These are phyloP conservation scores for Mucor circinelloides DNA, from an alignment of 371 early-diverging fungal species.

Conservation along the genomic window DNA sequence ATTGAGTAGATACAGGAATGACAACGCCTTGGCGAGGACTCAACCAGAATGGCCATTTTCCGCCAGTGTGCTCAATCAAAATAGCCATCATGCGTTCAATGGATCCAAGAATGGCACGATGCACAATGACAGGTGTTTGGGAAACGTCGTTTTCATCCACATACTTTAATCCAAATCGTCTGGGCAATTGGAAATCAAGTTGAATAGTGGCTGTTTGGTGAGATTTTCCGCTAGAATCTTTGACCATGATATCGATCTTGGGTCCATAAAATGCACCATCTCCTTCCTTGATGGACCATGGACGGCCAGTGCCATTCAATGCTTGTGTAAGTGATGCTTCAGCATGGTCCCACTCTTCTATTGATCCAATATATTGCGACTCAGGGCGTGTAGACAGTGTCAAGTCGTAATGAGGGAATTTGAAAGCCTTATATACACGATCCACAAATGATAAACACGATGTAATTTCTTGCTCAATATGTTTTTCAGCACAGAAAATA, in stretches of 20 bases:
- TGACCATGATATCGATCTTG: slow-evolving; percentile 99
- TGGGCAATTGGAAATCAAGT: slow-evolving; percentile 95
- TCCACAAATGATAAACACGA: slow-evolving; percentile 87
- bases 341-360: slow-evolving; percentile 93
- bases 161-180: slow-evolving; percentile 87
- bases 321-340: slow-evolving; percentile 84
- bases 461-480: slow-evolving; percentile 80
- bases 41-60: slow-evolving; percentile 99
- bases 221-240: slow-evolving; percentile 91
- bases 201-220: slow-evolving; percentile 99
- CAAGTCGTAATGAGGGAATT: slow-evolving; percentile 79
- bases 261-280: slow-evolving; percentile 99
- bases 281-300: slow-evolving; percentile 94
- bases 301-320: slow-evolving; percentile 73
- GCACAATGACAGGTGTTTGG: slow-evolving; percentile 91
- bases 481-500: slow-evolving; percentile 87
- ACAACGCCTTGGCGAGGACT: slow-evolving; percentile 96
- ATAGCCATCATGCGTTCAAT: slow-evolving; percentile 97
- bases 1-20: slow-evolving; percentile 76
- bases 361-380: slow-evolving; percentile 86
- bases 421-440: slow-evolving; percentile 85
- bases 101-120: slow-evolving; percentile 93
- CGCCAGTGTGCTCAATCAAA: slow-evolving; percentile 87
- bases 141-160: slow-evolving; percentile 54
- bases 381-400: slow-evolving; percentile 97